These are phyloP conservation scores for Cornus controversa DNA, from an alignment of 148 eudicot species.

Conservation along the genomic window DNA sequence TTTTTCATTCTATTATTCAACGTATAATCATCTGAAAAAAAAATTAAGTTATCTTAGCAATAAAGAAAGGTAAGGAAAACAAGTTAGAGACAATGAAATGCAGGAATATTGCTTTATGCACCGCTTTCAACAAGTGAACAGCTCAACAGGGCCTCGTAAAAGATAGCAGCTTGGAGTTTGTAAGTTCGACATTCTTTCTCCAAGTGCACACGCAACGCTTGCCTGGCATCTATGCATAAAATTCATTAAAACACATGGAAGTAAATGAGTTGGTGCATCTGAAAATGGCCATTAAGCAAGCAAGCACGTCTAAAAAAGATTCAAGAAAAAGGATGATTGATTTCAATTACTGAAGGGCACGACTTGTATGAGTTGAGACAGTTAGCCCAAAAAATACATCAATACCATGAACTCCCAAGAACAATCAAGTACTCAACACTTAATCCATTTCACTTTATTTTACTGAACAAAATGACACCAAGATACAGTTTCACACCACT, in stretches of 20 bases:
- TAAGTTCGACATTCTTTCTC: slow-evolving; percentile 57
- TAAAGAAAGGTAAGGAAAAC: background rate
- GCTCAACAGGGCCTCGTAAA: slow-evolving; percentile 54
- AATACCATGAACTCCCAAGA: background rate
- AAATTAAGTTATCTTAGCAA: slow-evolving; percentile 20
- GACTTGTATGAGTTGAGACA: background rate
- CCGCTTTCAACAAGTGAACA: slow-evolving; percentile 40
- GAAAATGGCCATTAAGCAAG: background rate
- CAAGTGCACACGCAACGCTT: slow-evolving; percentile 59
- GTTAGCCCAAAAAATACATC: background rate
- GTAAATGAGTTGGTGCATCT: background rate
- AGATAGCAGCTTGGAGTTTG: slow-evolving; percentile 72
- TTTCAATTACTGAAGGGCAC: background rate
- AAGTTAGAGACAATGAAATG: background rate
- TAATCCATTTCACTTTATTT: background rate
- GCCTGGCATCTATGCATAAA: slow-evolving; percentile 49
- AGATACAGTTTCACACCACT: background rate
- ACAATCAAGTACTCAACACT: background rate
- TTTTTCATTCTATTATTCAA: slow-evolving; percentile 20
- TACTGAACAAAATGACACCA: background rate
- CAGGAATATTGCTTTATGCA: slow-evolving; percentile 6
- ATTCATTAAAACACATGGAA: background rate
- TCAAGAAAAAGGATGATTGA: background rate
- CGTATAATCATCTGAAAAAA: slow-evolving; percentile 44
- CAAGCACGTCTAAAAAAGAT: background rate